Percentiles rank a stretch among this genome's conserved stretches.
These are phyloP conservation scores for Epithemia pelagica DNA, from an alignment of 108 stramenopile genomes.

Conservation along the genomic window DNA sequence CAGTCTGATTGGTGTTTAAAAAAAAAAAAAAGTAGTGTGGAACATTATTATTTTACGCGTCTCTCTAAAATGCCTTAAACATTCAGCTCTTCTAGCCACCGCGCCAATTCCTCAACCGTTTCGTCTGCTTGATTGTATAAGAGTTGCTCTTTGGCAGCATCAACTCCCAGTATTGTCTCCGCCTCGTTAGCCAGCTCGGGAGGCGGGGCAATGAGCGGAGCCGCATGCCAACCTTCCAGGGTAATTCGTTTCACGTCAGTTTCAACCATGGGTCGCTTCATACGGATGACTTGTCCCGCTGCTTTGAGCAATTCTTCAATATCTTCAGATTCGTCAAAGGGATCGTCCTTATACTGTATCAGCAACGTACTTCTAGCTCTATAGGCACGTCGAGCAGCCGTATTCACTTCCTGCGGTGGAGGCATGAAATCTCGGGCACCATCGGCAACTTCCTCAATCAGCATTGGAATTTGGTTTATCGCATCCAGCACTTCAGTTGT, in stretches of 20 bases:
- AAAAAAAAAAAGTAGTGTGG: too few species aligned
- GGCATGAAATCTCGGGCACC: constrained; percentile 88
- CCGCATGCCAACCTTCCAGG: constrained; percentile 61
- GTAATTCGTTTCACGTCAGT: constrained; percentile 69
- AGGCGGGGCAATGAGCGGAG: constrained; percentile 61
- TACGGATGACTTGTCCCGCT: constrained; percentile 77
- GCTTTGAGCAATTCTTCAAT: constrained; percentile 75
- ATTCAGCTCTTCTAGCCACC: constrained; percentile 73
- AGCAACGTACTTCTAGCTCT: constrained; percentile 82
- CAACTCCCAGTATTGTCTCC: constrained; percentile 57
- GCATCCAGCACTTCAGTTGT: constrained; percentile 63
- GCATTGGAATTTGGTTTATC: constrained; percentile 84
- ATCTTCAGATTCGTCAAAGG: constrained; percentile 83
- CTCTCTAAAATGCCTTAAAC: constrained; percentile 29
- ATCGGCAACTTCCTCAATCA: constrained; percentile 76
- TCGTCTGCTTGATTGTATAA: constrained; percentile 32
- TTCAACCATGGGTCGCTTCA: constrained; percentile 87
- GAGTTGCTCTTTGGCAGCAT: constrained; percentile 42
- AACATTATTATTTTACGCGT: too few species aligned
- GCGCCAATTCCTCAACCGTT: constrained; percentile 58
- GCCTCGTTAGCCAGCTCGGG: constrained; percentile 44
- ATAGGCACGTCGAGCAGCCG: constrained; percentile 76
- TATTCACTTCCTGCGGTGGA: constrained; percentile 57
- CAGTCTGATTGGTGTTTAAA: too few species aligned
- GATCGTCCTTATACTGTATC: constrained; percentile 78